Evolutionary conservation across 805 yeast species (phyloP).

Genomic region (Candida tammaniensis): DNA sequence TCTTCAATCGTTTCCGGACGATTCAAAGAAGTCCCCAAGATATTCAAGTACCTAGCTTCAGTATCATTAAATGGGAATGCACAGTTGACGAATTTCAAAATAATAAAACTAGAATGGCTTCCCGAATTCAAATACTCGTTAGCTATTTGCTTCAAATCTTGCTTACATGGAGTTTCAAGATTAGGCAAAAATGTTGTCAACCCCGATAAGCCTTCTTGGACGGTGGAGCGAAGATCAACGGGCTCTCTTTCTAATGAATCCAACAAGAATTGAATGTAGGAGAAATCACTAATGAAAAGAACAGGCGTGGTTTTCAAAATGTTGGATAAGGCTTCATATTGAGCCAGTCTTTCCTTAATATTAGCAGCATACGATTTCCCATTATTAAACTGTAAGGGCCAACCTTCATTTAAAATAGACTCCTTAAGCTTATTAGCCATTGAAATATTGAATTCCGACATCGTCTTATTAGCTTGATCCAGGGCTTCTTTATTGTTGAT

Average conservation of each 20-base stretch:
- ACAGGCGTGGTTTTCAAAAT: constrained; percentile 49
- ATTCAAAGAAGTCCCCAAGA: constrained; percentile 62
- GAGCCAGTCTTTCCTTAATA: constrained; percentile 52
- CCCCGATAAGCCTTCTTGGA: constrained; percentile 69
- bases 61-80: constrained; percentile 66
- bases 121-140: constrained; percentile 29
- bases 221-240: constrained; percentile 58
- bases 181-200: constrained; percentile 48
- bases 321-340: constrained; percentile 78
- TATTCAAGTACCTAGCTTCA: constrained; percentile 62
- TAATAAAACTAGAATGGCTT: constrained; percentile 53
- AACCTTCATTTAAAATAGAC: constrained; percentile 53
- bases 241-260: constrained; percentile 66
- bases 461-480: constrained; percentile 10
- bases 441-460: constrained; percentile 32
- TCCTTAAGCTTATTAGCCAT: constrained; percentile 55
- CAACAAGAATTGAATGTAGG: constrained; percentile 63
- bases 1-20: constrained; percentile 78
- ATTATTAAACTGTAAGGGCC: constrained; percentile 47
- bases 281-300: constrained; percentile 42
- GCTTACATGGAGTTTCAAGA: constrained; percentile 38
- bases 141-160: constrained; percentile 38
- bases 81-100: constrained; percentile 62
- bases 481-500: constrained; percentile 11
- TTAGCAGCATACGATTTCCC: constrained; percentile 33